phyloP scores from a whole-genome alignment of 768 basidiomycete species.

The Tylopilus felleus region DNA sequence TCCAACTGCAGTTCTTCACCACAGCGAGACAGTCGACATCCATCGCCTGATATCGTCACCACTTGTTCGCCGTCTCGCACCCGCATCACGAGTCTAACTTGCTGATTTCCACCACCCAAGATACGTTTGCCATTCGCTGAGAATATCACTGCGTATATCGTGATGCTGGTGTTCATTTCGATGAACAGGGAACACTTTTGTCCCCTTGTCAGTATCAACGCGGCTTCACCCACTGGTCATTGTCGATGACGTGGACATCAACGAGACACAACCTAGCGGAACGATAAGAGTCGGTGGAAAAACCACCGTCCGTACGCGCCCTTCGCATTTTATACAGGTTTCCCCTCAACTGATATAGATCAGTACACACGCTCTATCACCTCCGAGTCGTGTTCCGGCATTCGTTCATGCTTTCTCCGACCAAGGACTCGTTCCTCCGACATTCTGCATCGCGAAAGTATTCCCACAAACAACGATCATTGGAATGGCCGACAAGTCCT shows the following conservation, averaged over 20 bases:
- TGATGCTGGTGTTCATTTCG: neutral
- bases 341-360: too few relatives aligned
- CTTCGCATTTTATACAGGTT: neutral
- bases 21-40: neutral
- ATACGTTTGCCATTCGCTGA: neutral
- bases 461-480: too few relatives aligned
- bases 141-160: neutral
- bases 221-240: neutral
- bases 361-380: neutral
- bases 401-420: too few relatives aligned
- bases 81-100: neutral
- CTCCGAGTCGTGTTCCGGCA: neutral
- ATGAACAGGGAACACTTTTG: neutral
- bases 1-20: neutral
- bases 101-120: neutral
- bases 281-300: neutral
- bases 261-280: neutral
- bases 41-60: neutral
- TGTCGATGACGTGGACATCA: neutral
- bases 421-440: too few relatives aligned
- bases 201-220: neutral
- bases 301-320: neutral
- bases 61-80: neutral
- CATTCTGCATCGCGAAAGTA: too few relatives aligned
- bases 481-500: too few relatives aligned